Conservation (phyloP, 2,329 filamentous ascomycete species). For the Ophiostoma perfectum region DNA sequence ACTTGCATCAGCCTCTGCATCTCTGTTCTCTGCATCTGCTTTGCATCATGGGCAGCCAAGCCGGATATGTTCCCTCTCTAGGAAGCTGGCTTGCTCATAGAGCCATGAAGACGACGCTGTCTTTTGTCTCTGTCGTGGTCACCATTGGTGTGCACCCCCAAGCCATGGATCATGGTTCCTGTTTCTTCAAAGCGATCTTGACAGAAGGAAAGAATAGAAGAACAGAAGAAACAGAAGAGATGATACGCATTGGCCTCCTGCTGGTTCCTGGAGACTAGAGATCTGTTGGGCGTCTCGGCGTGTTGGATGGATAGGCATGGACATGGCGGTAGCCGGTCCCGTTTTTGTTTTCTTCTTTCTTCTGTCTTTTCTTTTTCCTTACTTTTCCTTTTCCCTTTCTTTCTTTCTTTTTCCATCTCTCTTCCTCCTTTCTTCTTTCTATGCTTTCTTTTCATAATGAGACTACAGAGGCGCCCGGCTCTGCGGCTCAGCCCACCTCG, state of each 20-base stretch:
- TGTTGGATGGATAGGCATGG: not conserved
- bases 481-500: too few relatives aligned
- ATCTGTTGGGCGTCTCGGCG: not conserved
- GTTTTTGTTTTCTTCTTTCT: not conserved
- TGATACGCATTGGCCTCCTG: not conserved
- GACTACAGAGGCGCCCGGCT: too few relatives aligned
- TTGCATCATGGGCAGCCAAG: not conserved
- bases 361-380: not conserved
- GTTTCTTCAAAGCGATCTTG: not conserved
- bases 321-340: not conserved
- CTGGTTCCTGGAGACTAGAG: not conserved
- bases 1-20: not conserved
- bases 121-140: too few relatives aligned
- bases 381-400: not conserved
- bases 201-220: not conserved
- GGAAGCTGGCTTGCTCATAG: not conserved
- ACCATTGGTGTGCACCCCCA: not conserved
- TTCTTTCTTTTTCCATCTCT: not conserved
- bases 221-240: not conserved
- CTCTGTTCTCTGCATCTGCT: constrained; percentile 1
- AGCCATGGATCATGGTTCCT: too few relatives aligned
- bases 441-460: not conserved
- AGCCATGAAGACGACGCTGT: not conserved
- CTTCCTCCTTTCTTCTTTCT: not conserved
- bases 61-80: not conserved